These are phyloP conservation scores for Sclerotiophoma versabilis DNA, from an alignment of 2,329 filamentous ascomycete genomes.

Conservation along the genomic window DNA sequence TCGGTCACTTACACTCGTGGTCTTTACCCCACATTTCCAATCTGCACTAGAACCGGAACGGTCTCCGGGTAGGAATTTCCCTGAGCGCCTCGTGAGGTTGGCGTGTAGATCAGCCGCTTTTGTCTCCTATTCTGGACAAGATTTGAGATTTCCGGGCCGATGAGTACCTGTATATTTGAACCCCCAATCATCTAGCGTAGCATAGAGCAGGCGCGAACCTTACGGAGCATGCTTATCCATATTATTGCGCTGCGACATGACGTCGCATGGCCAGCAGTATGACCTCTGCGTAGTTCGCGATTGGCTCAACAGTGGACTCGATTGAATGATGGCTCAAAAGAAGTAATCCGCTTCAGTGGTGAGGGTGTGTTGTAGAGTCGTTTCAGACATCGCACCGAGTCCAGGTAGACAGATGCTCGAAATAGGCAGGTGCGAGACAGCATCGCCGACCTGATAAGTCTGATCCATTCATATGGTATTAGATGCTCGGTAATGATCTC, in stretches of 20 bases:
- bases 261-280: neutral
- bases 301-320: neutral
- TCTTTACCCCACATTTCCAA: conserved; percentile 4
- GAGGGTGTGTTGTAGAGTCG: no score
- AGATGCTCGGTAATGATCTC: neutral
- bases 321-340: neutral
- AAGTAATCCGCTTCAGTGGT: neutral
- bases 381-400: no score
- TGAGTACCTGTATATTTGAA: neutral
- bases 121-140: neutral
- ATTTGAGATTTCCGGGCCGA: neutral
- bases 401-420: neutral
- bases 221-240: neutral
- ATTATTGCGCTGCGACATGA: neutral
- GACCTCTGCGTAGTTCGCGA: neutral
- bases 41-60: conserved; percentile 3
- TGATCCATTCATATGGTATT: neutral
- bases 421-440: neutral
- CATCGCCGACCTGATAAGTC: neutral
- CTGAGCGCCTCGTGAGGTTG: neutral
- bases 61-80: conserved; percentile 4
- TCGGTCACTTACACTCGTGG: neutral
- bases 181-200: neutral
- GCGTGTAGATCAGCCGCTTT: conserved; percentile 12
- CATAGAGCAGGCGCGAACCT: neutral